Evolutionary conservation across 202 grass and related monocot species (phyloP).

Genomic region (Panicum hallii): DNA sequence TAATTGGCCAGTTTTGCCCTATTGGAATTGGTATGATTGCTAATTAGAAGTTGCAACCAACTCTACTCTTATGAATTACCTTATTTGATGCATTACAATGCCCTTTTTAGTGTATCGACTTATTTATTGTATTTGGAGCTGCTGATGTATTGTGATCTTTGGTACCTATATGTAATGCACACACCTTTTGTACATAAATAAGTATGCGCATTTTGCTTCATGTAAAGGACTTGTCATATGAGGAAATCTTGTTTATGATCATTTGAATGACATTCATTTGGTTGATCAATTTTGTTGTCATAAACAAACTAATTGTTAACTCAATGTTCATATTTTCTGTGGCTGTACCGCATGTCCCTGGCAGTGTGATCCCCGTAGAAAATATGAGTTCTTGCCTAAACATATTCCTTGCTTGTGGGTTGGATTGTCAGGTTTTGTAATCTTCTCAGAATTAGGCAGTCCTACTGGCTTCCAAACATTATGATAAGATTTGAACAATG

Average conservation of each 20-base stretch:
- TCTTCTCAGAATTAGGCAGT: constrained; percentile 19
- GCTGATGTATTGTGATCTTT: background rate
- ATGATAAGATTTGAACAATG: constrained; percentile 7
- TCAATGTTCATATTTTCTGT: background rate
- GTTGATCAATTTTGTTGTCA: background rate
- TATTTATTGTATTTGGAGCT: background rate
- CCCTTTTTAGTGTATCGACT: background rate
- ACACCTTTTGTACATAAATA: background rate
- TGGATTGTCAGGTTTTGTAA: constrained; percentile 16
- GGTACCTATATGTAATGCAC: background rate
- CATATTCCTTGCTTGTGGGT: background rate
- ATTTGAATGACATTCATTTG: background rate
- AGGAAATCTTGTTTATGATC: background rate
- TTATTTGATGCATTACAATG: constrained; percentile 11
- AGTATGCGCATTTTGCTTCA: background rate
- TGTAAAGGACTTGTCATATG: background rate
- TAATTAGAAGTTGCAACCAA: background rate
- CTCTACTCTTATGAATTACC: background rate
- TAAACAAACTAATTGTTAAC: background rate
- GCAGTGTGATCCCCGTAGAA: background rate
- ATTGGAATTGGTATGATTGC: background rate
- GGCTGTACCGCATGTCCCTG: background rate
- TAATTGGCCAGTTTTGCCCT: background rate
- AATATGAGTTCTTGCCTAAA: constrained; percentile 13
- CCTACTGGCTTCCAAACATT: constrained; percentile 14